Conservation (phyloP, 1,284 basidiomycete species). For the Anthracocystis walkeri region DNA sequence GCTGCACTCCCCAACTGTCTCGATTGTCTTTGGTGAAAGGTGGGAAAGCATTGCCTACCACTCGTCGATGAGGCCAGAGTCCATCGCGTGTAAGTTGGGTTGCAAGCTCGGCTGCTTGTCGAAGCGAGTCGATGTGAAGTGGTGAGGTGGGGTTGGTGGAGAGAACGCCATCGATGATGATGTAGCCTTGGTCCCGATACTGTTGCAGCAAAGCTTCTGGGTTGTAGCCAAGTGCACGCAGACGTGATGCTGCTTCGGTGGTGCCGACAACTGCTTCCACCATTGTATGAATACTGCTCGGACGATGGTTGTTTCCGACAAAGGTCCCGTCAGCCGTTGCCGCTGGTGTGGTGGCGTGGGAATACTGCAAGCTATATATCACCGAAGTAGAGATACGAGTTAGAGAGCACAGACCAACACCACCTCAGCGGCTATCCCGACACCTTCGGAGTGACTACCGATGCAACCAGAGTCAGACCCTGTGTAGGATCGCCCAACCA, state of each 20-base stretch:
- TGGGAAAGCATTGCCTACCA: conserved; percentile 85
- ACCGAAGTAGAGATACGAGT: not conserved
- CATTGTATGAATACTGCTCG: not conserved
- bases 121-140: conserved; percentile 28
- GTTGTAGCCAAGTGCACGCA: conserved; percentile 32
- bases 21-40: conserved; percentile 76
- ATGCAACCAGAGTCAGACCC: conserved; percentile 2
- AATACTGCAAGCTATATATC: not conserved
- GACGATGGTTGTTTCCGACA: not conserved
- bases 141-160: conserved; percentile 46
- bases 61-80: conserved; percentile 76
- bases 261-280: not conserved
- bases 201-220: conserved; percentile 37
- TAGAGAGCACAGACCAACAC: not conserved
- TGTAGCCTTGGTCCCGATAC: conserved; percentile 79
- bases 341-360: not conserved
- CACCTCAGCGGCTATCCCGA: conserved; percentile 6
- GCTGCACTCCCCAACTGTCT: conserved; percentile 77
- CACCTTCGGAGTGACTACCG: conserved; percentile 1
- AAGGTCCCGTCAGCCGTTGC: not conserved
- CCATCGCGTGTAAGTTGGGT: conserved; percentile 76
- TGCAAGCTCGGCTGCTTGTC: conserved; percentile 65
- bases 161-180: conserved; percentile 78
- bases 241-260: conserved; percentile 19
- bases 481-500: not conserved